Evolutionary conservation across 768 basidiomycete species (phyloP).

Genomic region (Psilocybe azurescens): DNA sequence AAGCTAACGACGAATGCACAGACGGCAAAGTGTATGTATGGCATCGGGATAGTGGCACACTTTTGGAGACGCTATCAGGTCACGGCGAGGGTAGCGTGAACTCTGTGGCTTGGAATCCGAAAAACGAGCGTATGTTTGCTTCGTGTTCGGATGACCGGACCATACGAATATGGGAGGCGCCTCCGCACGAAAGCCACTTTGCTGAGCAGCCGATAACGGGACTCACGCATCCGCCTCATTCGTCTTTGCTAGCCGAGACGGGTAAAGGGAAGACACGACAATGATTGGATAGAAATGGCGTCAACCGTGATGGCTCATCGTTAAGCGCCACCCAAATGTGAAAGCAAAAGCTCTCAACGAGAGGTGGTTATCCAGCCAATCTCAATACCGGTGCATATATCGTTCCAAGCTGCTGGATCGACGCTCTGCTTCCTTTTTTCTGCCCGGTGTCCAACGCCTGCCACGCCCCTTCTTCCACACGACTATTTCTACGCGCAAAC

Average conservation of each 20-base stretch:
- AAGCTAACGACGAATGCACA: conserved; percentile 34
- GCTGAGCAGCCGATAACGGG: conserved; percentile 15
- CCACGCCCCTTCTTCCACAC: conserved; percentile 7
- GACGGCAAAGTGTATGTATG: conserved; percentile 95
- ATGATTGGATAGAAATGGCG: conserved; percentile 36
- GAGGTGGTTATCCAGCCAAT: neutral
- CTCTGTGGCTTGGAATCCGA: conserved; percentile 95
- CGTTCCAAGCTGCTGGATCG: conserved; percentile 9
- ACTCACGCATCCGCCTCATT: conserved; percentile 18
- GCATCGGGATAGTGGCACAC: conserved; percentile 83
- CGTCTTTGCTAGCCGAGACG: conserved; percentile 50
- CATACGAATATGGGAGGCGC: conserved; percentile 88
- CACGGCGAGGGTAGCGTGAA: conserved; percentile 94
- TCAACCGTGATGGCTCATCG: conserved; percentile 9
- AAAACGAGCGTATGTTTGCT: conserved; percentile 90
- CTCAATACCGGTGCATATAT: neutral
- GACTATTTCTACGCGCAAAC: conserved; percentile 3
- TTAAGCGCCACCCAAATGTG: conserved; percentile 17
- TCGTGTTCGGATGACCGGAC: conserved; percentile 94
- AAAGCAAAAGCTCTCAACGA: conserved; percentile 4
- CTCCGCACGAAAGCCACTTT: conserved; percentile 29
- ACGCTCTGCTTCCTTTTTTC: conserved; percentile 3
- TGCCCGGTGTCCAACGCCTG: conserved; percentile 5
- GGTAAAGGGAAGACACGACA: conserved; percentile 70
- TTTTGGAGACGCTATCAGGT: conserved; percentile 88